Conservation (phyloP, 2,329 filamentous ascomycete genomes). For the Chaetomium strumarium region DNA sequence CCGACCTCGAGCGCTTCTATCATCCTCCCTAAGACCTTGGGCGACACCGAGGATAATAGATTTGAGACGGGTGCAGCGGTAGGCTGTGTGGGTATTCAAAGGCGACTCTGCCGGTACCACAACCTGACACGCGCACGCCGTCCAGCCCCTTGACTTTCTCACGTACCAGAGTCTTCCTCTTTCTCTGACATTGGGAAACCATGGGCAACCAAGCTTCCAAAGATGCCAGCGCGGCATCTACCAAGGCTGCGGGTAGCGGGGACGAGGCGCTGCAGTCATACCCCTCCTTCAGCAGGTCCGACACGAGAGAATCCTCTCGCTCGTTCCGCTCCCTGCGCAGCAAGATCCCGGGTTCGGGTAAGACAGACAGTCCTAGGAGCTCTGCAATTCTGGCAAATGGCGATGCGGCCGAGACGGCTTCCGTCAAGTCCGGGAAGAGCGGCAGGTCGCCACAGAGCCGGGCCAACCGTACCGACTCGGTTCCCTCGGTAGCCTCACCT, state of each 20-base stretch:
- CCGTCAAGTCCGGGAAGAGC: slow-evolving; percentile 65
- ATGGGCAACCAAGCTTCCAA: slow-evolving; percentile 77
- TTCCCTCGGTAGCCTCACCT: slow-evolving; percentile 35
- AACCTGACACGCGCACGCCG: slow-evolving; percentile 32
- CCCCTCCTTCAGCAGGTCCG: slow-evolving; percentile 84
- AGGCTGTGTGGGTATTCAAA: slow-evolving; percentile 32
- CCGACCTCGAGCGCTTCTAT: slow-evolving; percentile 44
- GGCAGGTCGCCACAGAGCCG: slow-evolving; percentile 45
- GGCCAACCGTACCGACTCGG: slow-evolving; percentile 40
- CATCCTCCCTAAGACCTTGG: slow-evolving; percentile 46
- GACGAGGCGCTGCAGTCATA: slow-evolving; percentile 70
- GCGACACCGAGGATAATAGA: slow-evolving; percentile 21
- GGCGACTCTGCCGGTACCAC: slow-evolving; percentile 28
- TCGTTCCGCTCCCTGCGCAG: slow-evolving; percentile 81
- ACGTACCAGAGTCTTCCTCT: slow-evolving; percentile 19
- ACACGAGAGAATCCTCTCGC: slow-evolving; percentile 86
- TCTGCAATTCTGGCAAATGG: slow-evolving; percentile 62
- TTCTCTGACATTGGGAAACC: slow-evolving; percentile 25
- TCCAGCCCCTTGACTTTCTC: slow-evolving; percentile 28
- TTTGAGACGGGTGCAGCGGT: slow-evolving; percentile 33
- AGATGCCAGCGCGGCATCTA: slow-evolving; percentile 43
- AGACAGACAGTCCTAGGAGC: slow-evolving; percentile 73
- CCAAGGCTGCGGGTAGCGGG: slow-evolving; percentile 45
- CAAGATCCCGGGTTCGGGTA: slow-evolving; percentile 73
- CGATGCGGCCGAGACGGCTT: slow-evolving; percentile 60